These are phyloP conservation scores for Aspergillus incahuasiensis DNA, from an alignment of 495 filamentous ascomycete species.

Conservation along the genomic window DNA sequence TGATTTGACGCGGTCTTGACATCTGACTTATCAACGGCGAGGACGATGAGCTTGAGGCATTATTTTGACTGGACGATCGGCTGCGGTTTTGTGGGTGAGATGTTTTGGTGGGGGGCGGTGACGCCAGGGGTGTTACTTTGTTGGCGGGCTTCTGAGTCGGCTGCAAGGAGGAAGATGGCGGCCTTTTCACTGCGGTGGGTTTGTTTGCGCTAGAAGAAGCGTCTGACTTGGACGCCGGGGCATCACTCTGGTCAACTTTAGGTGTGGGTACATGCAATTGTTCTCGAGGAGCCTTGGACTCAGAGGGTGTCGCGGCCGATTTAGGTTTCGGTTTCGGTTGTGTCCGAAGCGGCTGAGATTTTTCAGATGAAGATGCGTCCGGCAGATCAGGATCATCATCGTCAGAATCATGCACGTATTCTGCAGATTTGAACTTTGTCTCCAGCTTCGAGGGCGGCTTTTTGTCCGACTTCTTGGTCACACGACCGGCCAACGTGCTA, in stretches of 20 bases:
- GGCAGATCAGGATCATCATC: slow-evolving; percentile 58
- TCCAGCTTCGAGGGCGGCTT: slow-evolving; percentile 43
- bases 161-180: slow-evolving; percentile 35
- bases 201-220: slow-evolving; percentile 17
- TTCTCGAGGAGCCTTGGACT: slow-evolving; percentile 17
- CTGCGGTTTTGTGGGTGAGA: slow-evolving; percentile 53
- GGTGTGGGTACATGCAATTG: slow-evolving; percentile 18
- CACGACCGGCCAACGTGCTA: slow-evolving; percentile 44
- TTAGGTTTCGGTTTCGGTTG: slow-evolving; percentile 17
- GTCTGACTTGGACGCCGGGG: slow-evolving; percentile 10
- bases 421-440: slow-evolving; percentile 61
- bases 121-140: slow-evolving; percentile 70
- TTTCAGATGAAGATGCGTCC: slow-evolving; percentile 32
- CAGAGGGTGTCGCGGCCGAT: slow-evolving; percentile 14
- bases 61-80: slow-evolving; percentile 40
- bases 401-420: slow-evolving; percentile 73
- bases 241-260: slow-evolving; percentile 14
- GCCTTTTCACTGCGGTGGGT: slow-evolving; percentile 32
- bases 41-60: slow-evolving; percentile 42
- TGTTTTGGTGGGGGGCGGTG: slow-evolving; percentile 71
- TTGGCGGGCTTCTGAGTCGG: slow-evolving; percentile 50
- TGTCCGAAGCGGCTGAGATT: slow-evolving; percentile 28
- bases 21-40: slow-evolving; percentile 42
- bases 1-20: slow-evolving; percentile 22
- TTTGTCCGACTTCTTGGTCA: slow-evolving; percentile 46